phyloP scores from a whole-genome alignment of 2,329 filamentous ascomycete genomes.

The Beauveria rudraprayagi region DNA sequence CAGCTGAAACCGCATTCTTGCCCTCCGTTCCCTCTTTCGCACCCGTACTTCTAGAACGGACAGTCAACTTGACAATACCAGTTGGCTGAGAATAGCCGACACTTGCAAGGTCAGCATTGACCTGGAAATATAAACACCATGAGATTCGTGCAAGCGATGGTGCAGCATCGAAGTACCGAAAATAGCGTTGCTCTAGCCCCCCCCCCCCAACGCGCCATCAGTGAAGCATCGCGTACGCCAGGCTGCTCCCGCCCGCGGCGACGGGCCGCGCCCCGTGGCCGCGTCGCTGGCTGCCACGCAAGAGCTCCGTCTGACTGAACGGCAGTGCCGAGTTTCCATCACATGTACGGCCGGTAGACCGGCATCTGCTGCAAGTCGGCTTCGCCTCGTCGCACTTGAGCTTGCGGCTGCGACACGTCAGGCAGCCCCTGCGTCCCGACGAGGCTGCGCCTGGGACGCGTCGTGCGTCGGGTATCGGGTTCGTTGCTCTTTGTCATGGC shows the following conservation, averaged over 20 bases:
- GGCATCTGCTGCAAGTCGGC: not conserved
- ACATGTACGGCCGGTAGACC: not conserved
- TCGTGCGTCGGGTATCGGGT: not conserved
- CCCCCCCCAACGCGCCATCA: not conserved
- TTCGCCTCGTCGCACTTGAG: constrained; percentile 7
- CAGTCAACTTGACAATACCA: not conserved
- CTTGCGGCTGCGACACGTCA: constrained; percentile 8
- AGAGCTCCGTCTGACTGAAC: constrained; percentile 1
- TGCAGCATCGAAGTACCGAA: constrained; percentile 1
- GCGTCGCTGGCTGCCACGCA: not conserved
- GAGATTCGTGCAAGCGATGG: not conserved
- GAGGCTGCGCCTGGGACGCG: not conserved
- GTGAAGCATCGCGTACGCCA: not conserved
- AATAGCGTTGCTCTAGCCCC: not conserved
- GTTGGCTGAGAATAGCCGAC: no score
- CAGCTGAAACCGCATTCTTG: not conserved
- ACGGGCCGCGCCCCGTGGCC: not conserved
- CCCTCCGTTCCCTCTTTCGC: not conserved
- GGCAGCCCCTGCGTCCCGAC: not conserved
- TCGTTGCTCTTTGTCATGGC: not conserved
- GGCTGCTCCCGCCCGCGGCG: not conserved
- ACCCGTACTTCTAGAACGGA: not conserved
- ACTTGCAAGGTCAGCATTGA: no score
- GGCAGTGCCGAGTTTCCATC: not conserved
- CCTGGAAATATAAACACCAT: not conserved